phyloP scores from a whole-genome alignment of 192 early-diverging fungal species.

The Backusella tarrabulga region DNA sequence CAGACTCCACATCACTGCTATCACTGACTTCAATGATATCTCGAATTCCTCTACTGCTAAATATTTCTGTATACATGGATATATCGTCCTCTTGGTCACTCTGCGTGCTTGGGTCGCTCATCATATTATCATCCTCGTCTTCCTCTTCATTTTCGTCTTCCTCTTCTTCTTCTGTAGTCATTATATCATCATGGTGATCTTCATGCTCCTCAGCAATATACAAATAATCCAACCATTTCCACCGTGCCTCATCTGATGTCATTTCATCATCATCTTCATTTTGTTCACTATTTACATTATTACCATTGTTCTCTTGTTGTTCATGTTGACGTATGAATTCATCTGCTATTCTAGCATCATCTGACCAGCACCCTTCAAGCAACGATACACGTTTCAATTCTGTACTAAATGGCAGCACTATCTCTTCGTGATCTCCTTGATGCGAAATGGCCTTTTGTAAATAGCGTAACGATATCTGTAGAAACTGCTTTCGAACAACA shows the following conservation, averaged over 20 bases:
- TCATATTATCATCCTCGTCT: conserved; percentile 2
- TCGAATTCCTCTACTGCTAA: not conserved
- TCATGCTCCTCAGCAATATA: not conserved
- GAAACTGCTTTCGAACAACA: conserved; percentile 2
- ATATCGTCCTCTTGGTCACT: conserved; percentile 7
- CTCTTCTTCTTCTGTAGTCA: conserved; percentile 1
- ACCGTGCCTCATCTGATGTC: not conserved
- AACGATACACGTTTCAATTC: not conserved
- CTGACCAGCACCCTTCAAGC: not conserved
- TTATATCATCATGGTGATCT: not conserved
- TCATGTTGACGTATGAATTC: not conserved
- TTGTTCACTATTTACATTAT: conserved; percentile 2
- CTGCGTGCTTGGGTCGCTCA: conserved; percentile 5
- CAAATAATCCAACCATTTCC: not conserved
- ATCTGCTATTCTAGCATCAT: not conserved
- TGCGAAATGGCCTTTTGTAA: not conserved
- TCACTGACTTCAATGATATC: conserved; percentile 21
- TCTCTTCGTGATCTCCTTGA: not conserved
- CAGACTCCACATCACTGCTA: conserved; percentile 4
- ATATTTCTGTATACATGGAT: conserved; percentile 9
- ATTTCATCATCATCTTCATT: not conserved
- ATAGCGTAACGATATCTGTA: conserved; percentile 2
- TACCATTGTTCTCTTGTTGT: not conserved
- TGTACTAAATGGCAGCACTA: not conserved
- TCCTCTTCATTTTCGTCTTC: not conserved